These are phyloP conservation scores for Magnusiomyces ingens DNA, from an alignment of 1,139 yeast genomes.

Conservation along the genomic window DNA sequence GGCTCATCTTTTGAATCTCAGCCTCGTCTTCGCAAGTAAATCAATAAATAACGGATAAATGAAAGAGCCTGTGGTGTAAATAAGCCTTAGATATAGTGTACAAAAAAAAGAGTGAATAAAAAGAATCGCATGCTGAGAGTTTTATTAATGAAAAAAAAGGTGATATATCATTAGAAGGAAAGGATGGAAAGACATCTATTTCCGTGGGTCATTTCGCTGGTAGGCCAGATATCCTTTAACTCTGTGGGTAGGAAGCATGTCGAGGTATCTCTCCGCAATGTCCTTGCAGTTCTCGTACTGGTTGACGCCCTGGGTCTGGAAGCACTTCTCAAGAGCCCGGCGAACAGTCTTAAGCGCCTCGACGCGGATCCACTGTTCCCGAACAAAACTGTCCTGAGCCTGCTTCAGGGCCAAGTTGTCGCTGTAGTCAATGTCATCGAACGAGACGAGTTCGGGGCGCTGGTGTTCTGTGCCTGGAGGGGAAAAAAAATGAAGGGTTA, in stretches of 20 bases:
- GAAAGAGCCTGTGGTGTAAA: neutral
- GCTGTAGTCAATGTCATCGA: constrained; percentile 74
- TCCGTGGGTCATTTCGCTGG: constrained; percentile 79
- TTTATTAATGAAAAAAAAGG: constrained; percentile 3
- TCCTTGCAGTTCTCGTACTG: constrained; percentile 74
- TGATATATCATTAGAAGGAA: neutral
- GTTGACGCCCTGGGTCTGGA: constrained; percentile 58
- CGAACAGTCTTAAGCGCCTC: constrained; percentile 63
- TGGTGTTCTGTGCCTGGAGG: constrained; percentile 37
- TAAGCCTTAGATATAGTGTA: neutral
- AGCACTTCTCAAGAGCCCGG: constrained; percentile 64
- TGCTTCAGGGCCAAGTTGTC: constrained; percentile 56
- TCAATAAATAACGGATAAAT: neutral
- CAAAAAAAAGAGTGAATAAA: neutral
- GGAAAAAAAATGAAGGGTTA: neutral
- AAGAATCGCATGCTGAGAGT: neutral
- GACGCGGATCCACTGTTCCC: constrained; percentile 75
- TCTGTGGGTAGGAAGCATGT: constrained; percentile 62
- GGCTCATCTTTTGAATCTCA: too few relatives aligned
- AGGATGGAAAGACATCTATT: constrained; percentile 34
- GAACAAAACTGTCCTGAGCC: constrained; percentile 70
- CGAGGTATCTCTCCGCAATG: constrained; percentile 67
- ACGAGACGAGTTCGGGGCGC: constrained; percentile 72
- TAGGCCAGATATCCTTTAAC: constrained; percentile 71
- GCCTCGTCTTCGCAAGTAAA: too few relatives aligned